Base-by-base conservation (phyloP, 2,329 filamentous ascomycete genomes). In the Fusarium buharicum region DNA sequence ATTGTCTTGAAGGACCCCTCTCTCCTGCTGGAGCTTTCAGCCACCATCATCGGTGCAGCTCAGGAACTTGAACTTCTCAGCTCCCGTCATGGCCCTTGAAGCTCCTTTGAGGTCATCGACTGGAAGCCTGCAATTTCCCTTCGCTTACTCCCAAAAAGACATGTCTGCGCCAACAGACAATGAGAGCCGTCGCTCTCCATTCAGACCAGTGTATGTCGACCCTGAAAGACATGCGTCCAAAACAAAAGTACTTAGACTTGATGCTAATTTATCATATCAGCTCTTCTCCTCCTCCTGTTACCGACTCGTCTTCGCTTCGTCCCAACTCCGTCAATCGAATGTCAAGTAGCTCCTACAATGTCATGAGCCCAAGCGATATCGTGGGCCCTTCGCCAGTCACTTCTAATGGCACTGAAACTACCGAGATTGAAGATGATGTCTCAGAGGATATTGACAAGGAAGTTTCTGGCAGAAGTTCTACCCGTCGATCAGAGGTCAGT, bases 321-420 rank as follows among this genome's bases (percentile, higher is more conserved):
- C 84, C 85, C 22, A 77, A 77, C 61, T 82, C 82, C 27, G 78
- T 79, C 46, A 75, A 81, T 56, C 78, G 80, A 44, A 72, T 82
- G 20, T 75, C 80, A 31, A 82, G 84, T 36, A 81, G 77, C 28
- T 59, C 65, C 36, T 81, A 89, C 80, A 75, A 85, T 73, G 68
- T 86, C 30, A 77, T 86, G 75, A 84, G 86, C 76, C 82, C 89
- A 60, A 88, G 83, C 72, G 87, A 90, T 68, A 85, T 89, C 65
- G 89, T 93, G 49, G 91, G 92, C 36, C 91, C 91, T 10, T 94
- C 91, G 16, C 91, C 92, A 8, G 91, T 94, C 20, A 93, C 92
- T 46, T 95, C 92, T 34, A 93, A 91, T 73, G 90, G 91, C 56
- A 95, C 92, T 20, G 90, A 90, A 70, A 88, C 85, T 34, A 94